Conservation (phyloP, 768 basidiomycete genomes). For the Lactarius sanguifluus region DNA sequence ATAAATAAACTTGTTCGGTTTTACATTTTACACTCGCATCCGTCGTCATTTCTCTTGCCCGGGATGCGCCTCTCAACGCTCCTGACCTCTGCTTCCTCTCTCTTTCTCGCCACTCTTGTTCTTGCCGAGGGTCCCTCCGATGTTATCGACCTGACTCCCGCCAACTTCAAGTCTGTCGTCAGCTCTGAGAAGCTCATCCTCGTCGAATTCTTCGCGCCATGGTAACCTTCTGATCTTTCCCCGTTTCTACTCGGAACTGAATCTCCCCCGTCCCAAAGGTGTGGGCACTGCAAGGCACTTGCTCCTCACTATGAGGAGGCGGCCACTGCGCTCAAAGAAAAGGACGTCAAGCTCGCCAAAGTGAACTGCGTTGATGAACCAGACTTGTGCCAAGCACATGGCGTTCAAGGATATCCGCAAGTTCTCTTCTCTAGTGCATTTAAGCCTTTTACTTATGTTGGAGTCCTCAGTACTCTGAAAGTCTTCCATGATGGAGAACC, state of each 20-base stretch:
- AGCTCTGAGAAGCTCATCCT: slow-evolving; percentile 70
- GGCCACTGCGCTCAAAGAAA: slow-evolving; percentile 88
- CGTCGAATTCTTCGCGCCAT: slow-evolving; percentile 95
- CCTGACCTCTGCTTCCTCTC: slow-evolving; percentile 51
- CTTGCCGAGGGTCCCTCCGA: slow-evolving; percentile 65
- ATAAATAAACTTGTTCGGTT: slow-evolving; percentile 33
- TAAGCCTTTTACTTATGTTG: not conserved
- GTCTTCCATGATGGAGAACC: slow-evolving; percentile 85
- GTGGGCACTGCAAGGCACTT: slow-evolving; percentile 94
- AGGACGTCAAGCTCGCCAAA: slow-evolving; percentile 88
- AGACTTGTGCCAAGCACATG: slow-evolving; percentile 86
- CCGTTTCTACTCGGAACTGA: not conserved
- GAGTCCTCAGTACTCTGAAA: slow-evolving; percentile 67
- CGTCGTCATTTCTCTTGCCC: slow-evolving; percentile 34
- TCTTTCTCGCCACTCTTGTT: slow-evolving; percentile 53
- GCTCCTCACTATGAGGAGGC: slow-evolving; percentile 95
- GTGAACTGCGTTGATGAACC: slow-evolving; percentile 96
- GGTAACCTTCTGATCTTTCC: slow-evolving; percentile 42
- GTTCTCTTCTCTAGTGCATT: slow-evolving; percentile 35
- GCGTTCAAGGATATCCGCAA: slow-evolving; percentile 92
- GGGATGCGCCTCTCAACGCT: slow-evolving; percentile 64
- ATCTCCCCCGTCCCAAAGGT: slow-evolving; percentile 48
- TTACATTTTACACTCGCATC: slow-evolving; percentile 27
- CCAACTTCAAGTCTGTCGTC: slow-evolving; percentile 67
- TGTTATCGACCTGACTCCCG: slow-evolving; percentile 72